A percentile compares a stretch with the other conserved stretches of the same genome.
phyloP scores from a whole-genome alignment of 2,329 filamentous ascomycete species.

The Fusarium ambrosium region DNA sequence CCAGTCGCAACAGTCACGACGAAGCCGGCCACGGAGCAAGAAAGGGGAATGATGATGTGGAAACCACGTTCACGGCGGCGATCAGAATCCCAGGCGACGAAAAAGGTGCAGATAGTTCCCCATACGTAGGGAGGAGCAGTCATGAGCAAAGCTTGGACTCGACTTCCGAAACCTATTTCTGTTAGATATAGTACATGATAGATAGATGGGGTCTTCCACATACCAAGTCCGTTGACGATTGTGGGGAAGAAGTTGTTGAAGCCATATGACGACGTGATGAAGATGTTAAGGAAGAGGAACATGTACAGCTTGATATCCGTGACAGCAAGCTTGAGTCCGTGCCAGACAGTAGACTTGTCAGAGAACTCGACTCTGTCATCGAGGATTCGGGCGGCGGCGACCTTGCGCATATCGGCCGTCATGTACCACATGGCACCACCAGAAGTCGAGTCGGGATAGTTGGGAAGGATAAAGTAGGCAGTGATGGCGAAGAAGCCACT shows the following conservation, averaged over 20 bases:
- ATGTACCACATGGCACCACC: slow-evolving; percentile 32
- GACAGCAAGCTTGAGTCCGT: slow-evolving; percentile 37
- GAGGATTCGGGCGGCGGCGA: slow-evolving; percentile 29
- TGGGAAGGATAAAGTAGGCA: slow-evolving; percentile 41
- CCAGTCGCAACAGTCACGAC: slow-evolving; percentile 71
- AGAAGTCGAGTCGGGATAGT: slow-evolving; percentile 25
- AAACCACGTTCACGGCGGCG: slow-evolving; percentile 72
- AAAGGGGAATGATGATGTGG: slow-evolving; percentile 69
- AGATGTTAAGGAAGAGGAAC: slow-evolving; percentile 40
- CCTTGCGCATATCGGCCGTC: slow-evolving; percentile 35
- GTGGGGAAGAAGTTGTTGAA: slow-evolving; percentile 57
- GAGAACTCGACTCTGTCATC: slow-evolving; percentile 34
- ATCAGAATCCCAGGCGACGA: slow-evolving; percentile 73
- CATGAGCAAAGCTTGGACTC: slow-evolving; percentile 65
- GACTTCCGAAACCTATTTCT: slow-evolving; percentile 57
- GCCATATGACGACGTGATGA: slow-evolving; percentile 45
- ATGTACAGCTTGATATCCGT: slow-evolving; percentile 40
- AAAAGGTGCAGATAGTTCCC: slow-evolving; percentile 67
- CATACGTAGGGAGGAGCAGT: slow-evolving; percentile 70
- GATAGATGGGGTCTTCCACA: neutral
- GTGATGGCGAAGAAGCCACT: slow-evolving; percentile 37
- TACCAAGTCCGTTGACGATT: slow-evolving; percentile 69
- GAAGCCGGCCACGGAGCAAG: slow-evolving; percentile 67
- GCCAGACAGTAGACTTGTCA: slow-evolving; percentile 32
- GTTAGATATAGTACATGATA: neutral